Percentiles rank a stretch among this genome's conserved stretches.
These are phyloP conservation scores for Acanthamoeba polyphaga DNA, from an alignment of 208 protist species.

Conservation along the genomic window DNA sequence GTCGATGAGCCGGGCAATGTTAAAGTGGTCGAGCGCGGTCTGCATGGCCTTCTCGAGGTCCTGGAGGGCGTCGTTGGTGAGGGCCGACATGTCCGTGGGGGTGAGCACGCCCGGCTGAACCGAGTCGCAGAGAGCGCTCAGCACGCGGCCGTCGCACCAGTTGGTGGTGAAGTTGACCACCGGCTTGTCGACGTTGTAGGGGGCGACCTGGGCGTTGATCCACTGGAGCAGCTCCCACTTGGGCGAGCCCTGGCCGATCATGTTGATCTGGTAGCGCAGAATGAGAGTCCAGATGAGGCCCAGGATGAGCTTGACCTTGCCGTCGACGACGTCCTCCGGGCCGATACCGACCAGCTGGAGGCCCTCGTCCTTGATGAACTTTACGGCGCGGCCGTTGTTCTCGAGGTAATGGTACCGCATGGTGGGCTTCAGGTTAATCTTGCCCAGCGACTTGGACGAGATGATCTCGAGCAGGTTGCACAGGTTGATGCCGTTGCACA, in stretches of 20 bases:
- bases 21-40: slow-evolving; percentile 71
- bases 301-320: slow-evolving; percentile 85
- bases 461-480: slow-evolving; percentile 75
- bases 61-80: slow-evolving; percentile 69
- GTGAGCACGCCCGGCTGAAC: slow-evolving; percentile 80
- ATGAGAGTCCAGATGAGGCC: slow-evolving; percentile 89
- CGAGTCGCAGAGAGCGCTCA: slow-evolving; percentile 78
- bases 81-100: slow-evolving; percentile 73
- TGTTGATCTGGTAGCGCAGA: slow-evolving; percentile 82
- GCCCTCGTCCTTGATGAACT: slow-evolving; percentile 84
- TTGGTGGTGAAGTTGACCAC: slow-evolving; percentile 76
- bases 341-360: slow-evolving; percentile 87
- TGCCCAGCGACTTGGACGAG: slow-evolving; percentile 76
- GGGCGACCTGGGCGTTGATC: slow-evolving; percentile 69
- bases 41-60: slow-evolving; percentile 84
- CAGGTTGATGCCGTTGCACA: slow-evolving; percentile 54
- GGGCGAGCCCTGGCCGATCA: slow-evolving; percentile 77
- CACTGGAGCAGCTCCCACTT: slow-evolving; percentile 78
- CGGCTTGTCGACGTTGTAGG: slow-evolving; percentile 73
- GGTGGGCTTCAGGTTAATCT: slow-evolving; percentile 75
- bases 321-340: slow-evolving; percentile 84
- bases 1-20: slow-evolving; percentile 71
- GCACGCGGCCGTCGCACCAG: slow-evolving; percentile 82
- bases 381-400: slow-evolving; percentile 80
- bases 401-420: slow-evolving; percentile 76